These are phyloP conservation scores for Penicillium maclennaniae DNA, from an alignment of 495 filamentous ascomycete genomes.

Conservation along the genomic window DNA sequence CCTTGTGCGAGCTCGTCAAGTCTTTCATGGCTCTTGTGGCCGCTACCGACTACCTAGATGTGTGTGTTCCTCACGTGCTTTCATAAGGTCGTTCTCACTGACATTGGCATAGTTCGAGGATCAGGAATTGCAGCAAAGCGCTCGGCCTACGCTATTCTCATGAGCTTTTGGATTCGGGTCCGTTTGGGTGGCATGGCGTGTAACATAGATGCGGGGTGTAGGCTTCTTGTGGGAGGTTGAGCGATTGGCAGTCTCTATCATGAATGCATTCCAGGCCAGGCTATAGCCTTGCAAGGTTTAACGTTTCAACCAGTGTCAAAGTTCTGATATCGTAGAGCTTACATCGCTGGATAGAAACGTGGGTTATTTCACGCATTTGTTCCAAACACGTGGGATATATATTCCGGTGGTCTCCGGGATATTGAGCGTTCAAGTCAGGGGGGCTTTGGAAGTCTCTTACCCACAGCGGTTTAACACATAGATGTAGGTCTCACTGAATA, in stretches of 20 bases:
- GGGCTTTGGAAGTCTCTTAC: too few species aligned
- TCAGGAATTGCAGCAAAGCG: constrained; percentile 32
- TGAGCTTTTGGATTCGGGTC: constrained; percentile 17
- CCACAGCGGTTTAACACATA: too few species aligned
- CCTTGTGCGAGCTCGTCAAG: constrained; percentile 54
- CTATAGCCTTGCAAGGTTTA: neutral
- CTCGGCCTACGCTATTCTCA: constrained; percentile 35
- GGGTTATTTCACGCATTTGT: too few species aligned
- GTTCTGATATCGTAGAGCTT: too few species aligned
- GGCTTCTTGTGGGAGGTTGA: constrained; percentile 12
- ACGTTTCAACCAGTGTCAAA: neutral
- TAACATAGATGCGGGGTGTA: constrained; percentile 21
- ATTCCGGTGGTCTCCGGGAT: too few species aligned
- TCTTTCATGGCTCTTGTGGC: constrained; percentile 56
- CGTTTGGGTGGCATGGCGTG: constrained; percentile 6
- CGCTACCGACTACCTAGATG: constrained; percentile 59
- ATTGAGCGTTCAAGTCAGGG: too few species aligned
- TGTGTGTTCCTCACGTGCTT: constrained; percentile 26
- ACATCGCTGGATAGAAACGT: too few species aligned
- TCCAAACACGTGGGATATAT: too few species aligned
- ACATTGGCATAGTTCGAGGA: constrained; percentile 38
- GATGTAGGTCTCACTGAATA: neutral
- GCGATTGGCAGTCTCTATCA: constrained; percentile 15
- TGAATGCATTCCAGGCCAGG: neutral
- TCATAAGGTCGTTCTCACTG: constrained; percentile 4